A percentile compares a stretch with the other conserved stretches of the same genome.
Evolutionary conservation across 23 red algal species (phyloP).

Genomic region (Cyanidioschyzon merolae): DNA sequence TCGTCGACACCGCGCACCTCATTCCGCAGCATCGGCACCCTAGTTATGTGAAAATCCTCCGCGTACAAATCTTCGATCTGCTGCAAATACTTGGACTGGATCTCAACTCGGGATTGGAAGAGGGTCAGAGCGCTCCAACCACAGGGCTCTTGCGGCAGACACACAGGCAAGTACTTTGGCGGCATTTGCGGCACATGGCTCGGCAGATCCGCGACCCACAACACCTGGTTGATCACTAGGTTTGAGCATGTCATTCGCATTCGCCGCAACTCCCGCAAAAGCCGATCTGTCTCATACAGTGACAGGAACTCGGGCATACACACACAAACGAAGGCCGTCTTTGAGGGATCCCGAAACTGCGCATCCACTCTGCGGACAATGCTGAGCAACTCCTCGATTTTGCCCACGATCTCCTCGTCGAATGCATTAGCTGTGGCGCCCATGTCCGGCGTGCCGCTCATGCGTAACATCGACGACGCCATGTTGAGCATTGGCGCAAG

Average conservation of each 20-base stretch:
- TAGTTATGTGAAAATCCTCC: slow-evolving; percentile 94
- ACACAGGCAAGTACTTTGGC: neutral
- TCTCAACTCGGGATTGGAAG: slow-evolving; percentile 57
- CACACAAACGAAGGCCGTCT: slow-evolving; percentile 86
- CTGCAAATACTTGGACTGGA: slow-evolving; percentile 87
- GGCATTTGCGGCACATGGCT: neutral
- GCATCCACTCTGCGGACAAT: slow-evolving; percentile 46
- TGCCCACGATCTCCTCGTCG: slow-evolving; percentile 14
- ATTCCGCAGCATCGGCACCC: slow-evolving; percentile 49
- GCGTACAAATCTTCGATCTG: slow-evolving; percentile 88
- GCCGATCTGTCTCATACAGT: slow-evolving; percentile 92
- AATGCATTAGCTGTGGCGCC: neutral
- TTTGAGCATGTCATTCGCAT: slow-evolving; percentile 67
- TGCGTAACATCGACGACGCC: slow-evolving; percentile 35
- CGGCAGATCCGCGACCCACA: slow-evolving; percentile 6
- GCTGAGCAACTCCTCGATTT: slow-evolving; percentile 30
- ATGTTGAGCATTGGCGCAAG: slow-evolving; percentile 72
- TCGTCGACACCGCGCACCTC: slow-evolving; percentile 73
- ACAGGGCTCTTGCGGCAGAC: neutral
- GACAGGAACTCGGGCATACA: slow-evolving; percentile 96
- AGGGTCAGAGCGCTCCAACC: slow-evolving; percentile 27
- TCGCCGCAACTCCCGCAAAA: slow-evolving; percentile 74
- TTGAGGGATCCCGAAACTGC: slow-evolving; percentile 48
- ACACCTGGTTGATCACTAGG: slow-evolving; percentile 91
- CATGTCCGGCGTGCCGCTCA: slow-evolving; percentile 30